Evolutionary conservation across 305 asterid species (phyloP), one percentile per base, ranked within the genome.

Genomic region (Fraxinus paxiana): DNA sequence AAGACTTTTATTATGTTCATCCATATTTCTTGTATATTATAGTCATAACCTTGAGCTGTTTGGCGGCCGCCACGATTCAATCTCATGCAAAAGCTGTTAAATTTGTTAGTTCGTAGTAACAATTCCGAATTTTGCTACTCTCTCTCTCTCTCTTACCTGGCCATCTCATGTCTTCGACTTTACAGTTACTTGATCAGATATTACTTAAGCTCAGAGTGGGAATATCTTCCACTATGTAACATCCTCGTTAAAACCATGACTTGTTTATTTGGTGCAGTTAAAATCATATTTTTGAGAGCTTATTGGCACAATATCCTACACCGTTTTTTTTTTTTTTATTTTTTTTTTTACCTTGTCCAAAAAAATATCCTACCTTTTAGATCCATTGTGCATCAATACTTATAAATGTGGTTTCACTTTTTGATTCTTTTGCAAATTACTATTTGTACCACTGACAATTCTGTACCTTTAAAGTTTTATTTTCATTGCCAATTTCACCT

Each of bases 21-120:
- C 70, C 28, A n/a, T 43, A 37, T 76, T 22, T 34, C 48, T 75
- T 75, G 85, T 84, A 54, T 41, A 67, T 69, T 75, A 51, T 81
- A 43, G 71, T 81, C 33, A 1, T 12, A 12, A 67, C 65, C 63
- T 26, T 43, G 4, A 20, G 5, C 43, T 30, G 43, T 70, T 70
- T 13, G 35, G 9, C 51, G 6, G 6, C 10, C 13, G 43, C 38
- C 15, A 28, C 35, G 10, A 51, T 22, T 56, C 12, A 2, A 54
- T 30, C 26, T 30, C 41, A 17, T 22, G 41, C 28, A 7, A 33
- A 20, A 9, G 73, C 74, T 77, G 35, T 31, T 31, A 18, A 59
- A 59, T 77, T 33, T 43, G 22, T 33, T 20, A 30, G 17, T 24
- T 24, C 35, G 10, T 22, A 63, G n/a, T 31, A 6, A 18, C 34